phyloP scores from a whole-genome alignment of 768 basidiomycete species.

The Gymnopilus dilepis region DNA sequence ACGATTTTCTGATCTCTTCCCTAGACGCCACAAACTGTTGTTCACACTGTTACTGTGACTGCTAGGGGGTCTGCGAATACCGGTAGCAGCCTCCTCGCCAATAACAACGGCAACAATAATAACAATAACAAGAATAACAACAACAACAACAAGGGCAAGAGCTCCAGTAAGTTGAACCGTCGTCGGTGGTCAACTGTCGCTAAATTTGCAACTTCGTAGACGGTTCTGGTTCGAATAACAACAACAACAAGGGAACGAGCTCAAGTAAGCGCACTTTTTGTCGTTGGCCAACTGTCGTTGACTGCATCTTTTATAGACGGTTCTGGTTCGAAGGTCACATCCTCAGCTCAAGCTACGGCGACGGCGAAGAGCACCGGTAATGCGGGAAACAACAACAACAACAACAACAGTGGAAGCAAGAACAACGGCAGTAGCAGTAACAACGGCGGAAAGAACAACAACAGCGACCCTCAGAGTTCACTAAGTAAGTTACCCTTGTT shows the following conservation, averaged over 20 bases:
- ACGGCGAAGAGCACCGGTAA: slow-evolving; percentile 5
- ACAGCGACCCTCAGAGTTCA: slow-evolving; percentile 49
- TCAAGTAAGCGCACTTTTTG: background rate
- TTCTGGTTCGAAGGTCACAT: slow-evolving; percentile 3
- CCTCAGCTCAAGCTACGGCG: slow-evolving; percentile 12
- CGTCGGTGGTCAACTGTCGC: background rate
- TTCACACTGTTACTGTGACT: slow-evolving; percentile 42
- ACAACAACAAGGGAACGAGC: slow-evolving; percentile 4
- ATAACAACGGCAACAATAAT: slow-evolving; percentile 6
- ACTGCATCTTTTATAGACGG: background rate
- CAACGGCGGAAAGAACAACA: slow-evolving; percentile 16
- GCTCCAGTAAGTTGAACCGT: background rate
- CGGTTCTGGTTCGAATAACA: slow-evolving; percentile 1
- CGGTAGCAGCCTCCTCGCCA: background rate
- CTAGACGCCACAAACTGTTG: slow-evolving; percentile 31
- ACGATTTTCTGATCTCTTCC: slow-evolving; percentile 17
- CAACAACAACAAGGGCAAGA: slow-evolving; percentile 5
- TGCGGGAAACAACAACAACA: slow-evolving; percentile 5
- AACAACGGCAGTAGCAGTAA: slow-evolving; percentile 4
- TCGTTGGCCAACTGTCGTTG: background rate
- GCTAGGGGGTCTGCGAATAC: slow-evolving; percentile 29
- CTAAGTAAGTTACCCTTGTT: slow-evolving; percentile 33
- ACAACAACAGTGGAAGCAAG: slow-evolving; percentile 7
- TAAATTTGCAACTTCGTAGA: background rate
- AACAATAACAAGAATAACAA: slow-evolving; percentile 12